These are phyloP conservation scores for Euphorbia celastroides DNA, from an alignment of 441 rosid genomes.

Conservation along the genomic window DNA sequence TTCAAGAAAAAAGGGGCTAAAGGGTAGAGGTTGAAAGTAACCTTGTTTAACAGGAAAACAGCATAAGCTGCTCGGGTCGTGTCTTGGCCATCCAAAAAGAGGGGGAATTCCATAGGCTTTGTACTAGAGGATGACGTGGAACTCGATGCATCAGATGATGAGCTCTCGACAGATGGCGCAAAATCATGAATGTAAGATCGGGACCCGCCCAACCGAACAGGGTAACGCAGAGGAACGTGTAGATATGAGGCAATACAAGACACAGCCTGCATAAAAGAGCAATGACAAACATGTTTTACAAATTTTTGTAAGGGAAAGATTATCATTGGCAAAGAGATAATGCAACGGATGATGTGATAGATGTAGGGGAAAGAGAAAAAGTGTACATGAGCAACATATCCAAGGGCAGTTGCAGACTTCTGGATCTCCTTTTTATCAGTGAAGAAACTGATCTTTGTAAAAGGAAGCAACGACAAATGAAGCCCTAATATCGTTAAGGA, in stretches of 20 bases:
- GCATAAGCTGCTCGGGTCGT: slow-evolving; percentile 95
- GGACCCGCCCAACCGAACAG: slow-evolving; percentile 75
- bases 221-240: slow-evolving; percentile 75
- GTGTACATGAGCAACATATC: slow-evolving; percentile 89
- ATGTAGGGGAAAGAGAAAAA: too few relatives aligned
- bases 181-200: slow-evolving; percentile 61
- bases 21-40: slow-evolving; percentile 16
- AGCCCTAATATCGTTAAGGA: too few relatives aligned
- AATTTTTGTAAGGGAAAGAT: not conserved
- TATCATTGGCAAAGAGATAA: too few relatives aligned
- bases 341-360: too few relatives aligned
- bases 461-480: slow-evolving; percentile 76
- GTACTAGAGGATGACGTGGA: slow-evolving; percentile 30
- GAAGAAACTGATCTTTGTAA: slow-evolving; percentile 87
- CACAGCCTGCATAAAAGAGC: slow-evolving; percentile 53
- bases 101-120: slow-evolving; percentile 71
- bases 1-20: too few relatives aligned
- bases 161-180: slow-evolving; percentile 61
- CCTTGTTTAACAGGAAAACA: slow-evolving; percentile 92
- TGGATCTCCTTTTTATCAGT: slow-evolving; percentile 88
- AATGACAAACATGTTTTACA: slow-evolving; percentile 11
- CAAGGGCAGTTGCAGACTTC: slow-evolving; percentile 83
- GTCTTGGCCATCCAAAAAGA: slow-evolving; percentile 94
- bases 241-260: slow-evolving; percentile 63
- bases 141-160: slow-evolving; percentile 44